These are phyloP conservation scores for Nasturtium officinale DNA, from an alignment of 345 rosid species.

Conservation along the genomic window DNA sequence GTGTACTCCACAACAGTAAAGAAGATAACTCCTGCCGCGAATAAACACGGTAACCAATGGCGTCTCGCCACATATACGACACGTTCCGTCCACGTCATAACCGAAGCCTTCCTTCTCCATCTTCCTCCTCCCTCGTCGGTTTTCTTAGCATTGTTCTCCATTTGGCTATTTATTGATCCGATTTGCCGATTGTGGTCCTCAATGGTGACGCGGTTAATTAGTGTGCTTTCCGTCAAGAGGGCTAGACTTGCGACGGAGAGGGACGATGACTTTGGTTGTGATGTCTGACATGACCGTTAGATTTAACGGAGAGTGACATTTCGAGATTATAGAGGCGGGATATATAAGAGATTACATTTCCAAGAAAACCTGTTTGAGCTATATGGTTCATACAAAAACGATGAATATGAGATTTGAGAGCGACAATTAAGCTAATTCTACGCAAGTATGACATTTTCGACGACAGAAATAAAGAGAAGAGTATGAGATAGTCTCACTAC, in stretches of 20 bases:
- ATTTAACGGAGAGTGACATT: conserved; percentile 33
- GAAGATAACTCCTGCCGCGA: conserved; percentile 62
- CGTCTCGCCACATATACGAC: conserved; percentile 53
- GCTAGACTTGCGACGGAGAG: conserved; percentile 39
- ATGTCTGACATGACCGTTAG: conserved; percentile 37
- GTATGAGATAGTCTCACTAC: conserved; percentile 30
- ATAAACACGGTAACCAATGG: conserved; percentile 73
- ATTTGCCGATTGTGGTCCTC: background rate
- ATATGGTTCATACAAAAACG: conserved; percentile 33
- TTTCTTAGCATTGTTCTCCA: conserved; percentile 28
- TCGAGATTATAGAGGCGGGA: conserved; percentile 10
- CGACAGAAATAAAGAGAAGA: conserved; percentile 8
- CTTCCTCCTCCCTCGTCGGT: conserved; percentile 13
- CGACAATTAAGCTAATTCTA: conserved; percentile 33
- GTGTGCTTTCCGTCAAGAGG: conserved; percentile 22
- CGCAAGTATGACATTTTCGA: conserved; percentile 20
- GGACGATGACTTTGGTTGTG: conserved; percentile 29
- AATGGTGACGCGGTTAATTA: conserved; percentile 16
- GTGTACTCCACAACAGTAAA: conserved; percentile 94
- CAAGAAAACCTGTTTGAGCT: conserved; percentile 33
- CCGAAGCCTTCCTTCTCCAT: conserved; percentile 45
- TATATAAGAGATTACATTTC: conserved; percentile 26
- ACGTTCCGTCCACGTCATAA: conserved; percentile 59
- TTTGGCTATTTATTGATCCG: background rate
- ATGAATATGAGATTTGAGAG: conserved; percentile 35